These are phyloP conservation scores for Penicillium argentinense DNA, from an alignment of 495 filamentous ascomycete genomes.

Conservation along the genomic window DNA sequence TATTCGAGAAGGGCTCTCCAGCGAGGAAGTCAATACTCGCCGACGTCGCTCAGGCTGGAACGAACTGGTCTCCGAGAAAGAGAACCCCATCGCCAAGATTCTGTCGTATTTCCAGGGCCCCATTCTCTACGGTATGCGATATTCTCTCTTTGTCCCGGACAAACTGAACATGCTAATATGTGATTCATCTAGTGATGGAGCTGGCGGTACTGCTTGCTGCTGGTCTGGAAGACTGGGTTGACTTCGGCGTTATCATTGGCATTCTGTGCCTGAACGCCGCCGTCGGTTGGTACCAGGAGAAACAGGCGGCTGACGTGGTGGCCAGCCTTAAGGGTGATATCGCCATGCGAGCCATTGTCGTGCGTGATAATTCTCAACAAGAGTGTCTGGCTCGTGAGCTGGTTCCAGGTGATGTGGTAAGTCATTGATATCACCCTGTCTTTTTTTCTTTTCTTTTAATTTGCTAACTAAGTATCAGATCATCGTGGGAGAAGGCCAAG, in stretches of 20 bases:
- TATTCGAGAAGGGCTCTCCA: constrained; percentile 59
- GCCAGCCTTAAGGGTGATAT: constrained; percentile 79
- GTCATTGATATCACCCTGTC: constrained; percentile 32
- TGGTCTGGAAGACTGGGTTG: constrained; percentile 74
- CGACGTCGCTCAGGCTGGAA: constrained; percentile 68
- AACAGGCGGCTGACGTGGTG: constrained; percentile 80
- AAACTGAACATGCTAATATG: no score
- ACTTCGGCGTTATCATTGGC: constrained; percentile 81
- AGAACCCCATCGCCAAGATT: constrained; percentile 70
- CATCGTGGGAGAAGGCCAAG: constrained; percentile 70
- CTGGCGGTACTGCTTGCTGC: constrained; percentile 72
- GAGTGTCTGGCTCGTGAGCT: constrained; percentile 73
- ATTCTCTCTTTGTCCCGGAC: no score
- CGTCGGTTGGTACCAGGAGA: constrained; percentile 84
- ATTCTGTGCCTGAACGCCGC: constrained; percentile 72
- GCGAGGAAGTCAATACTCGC: constrained; percentile 53
- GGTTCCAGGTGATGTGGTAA: constrained; percentile 77
- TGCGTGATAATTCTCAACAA: constrained; percentile 64
- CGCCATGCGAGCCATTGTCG: constrained; percentile 67
- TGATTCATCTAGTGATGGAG: constrained; percentile 88
- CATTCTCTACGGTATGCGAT: constrained; percentile 80
- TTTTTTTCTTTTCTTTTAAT: background rate
- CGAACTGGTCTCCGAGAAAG: constrained; percentile 70
- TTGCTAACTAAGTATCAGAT: constrained; percentile 23
- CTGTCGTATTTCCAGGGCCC: constrained; percentile 73